Evolutionary conservation across 2,329 filamentous ascomycete species (phyloP).

Genomic region (Periglandula ipomoeae): DNA sequence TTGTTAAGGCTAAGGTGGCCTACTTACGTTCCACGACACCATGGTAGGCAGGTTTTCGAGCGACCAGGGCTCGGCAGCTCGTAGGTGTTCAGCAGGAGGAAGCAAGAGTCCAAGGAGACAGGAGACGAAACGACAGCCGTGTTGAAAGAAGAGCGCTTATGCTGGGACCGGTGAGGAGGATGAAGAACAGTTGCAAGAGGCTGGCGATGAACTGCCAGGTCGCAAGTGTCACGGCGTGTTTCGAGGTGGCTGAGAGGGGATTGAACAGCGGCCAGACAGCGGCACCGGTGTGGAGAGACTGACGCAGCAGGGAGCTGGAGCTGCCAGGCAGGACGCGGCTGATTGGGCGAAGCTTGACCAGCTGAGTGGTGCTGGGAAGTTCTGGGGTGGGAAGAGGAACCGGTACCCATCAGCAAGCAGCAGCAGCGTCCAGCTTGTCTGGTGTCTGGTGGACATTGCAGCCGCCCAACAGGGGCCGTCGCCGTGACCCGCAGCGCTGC

Average conservation of each 20-base stretch:
- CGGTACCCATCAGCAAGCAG: too few relatives aligned
- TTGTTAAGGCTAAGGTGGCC: background rate
- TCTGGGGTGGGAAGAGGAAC: too few relatives aligned
- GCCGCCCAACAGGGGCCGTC: too few relatives aligned
- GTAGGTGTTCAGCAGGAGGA: background rate
- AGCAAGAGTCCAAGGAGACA: background rate
- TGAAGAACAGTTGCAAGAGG: background rate
- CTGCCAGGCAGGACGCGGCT: background rate
- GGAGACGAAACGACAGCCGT: background rate
- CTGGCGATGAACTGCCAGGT: background rate
- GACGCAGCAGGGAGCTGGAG: background rate
- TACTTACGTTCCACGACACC: slow-evolving; percentile 32
- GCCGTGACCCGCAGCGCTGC: too few relatives aligned
- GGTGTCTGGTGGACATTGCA: too few relatives aligned
- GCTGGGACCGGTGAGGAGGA: background rate
- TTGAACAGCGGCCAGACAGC: background rate
- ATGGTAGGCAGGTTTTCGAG: slow-evolving; percentile 21
- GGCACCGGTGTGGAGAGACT: too few relatives aligned
- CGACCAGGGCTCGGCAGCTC: slow-evolving; percentile 1
- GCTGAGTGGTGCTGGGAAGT: too few relatives aligned
- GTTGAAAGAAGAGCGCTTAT: background rate
- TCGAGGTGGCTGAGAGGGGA: background rate
- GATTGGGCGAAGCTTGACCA: slow-evolving; percentile 5
- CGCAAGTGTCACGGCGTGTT: background rate
- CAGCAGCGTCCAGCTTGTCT: too few relatives aligned